phyloP scores from a whole-genome alignment of 2,329 filamentous ascomycete species.

The Sarocladium brachiariae region DNA sequence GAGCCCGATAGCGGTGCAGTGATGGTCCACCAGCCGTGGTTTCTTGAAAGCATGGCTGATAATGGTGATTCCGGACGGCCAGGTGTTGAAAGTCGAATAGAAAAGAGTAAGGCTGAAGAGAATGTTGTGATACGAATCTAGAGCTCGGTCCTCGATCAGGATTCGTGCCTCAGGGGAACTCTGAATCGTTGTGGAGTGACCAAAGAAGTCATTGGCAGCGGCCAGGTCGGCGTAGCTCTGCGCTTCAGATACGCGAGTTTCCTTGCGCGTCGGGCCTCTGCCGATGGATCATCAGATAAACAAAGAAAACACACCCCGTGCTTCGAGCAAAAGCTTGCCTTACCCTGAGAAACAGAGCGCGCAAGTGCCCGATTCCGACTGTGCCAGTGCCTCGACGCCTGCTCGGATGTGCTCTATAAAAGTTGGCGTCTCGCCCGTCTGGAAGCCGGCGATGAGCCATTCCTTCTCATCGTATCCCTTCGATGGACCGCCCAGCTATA shows the following conservation, averaged over 20 bases:
- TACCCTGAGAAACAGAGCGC: constrained; percentile 70
- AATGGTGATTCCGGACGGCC: constrained; percentile 54
- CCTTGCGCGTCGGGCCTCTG: constrained; percentile 56
- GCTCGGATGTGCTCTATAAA: constrained; percentile 70
- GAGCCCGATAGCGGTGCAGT: constrained; percentile 57
- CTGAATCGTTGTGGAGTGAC: constrained; percentile 15
- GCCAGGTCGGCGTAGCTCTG: constrained; percentile 54
- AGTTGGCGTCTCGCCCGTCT: constrained; percentile 69
- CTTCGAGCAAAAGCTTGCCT: no score
- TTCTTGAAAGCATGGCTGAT: constrained; percentile 66
- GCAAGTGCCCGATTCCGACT: constrained; percentile 30
- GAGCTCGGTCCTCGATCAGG: constrained; percentile 60
- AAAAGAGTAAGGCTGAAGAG: constrained; percentile 61
- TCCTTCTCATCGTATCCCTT: constrained; percentile 49
- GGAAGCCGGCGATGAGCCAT: constrained; percentile 72
- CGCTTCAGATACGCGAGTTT: constrained; percentile 53
- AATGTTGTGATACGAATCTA: constrained; percentile 83
- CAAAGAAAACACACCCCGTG: no score
- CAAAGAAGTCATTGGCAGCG: constrained; percentile 38
- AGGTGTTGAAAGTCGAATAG: constrained; percentile 32
- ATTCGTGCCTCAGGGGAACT: constrained; percentile 30
- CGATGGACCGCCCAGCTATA: constrained; percentile 57
- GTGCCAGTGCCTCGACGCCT: constrained; percentile 47
- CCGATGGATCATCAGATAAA: neutral
- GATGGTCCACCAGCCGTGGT: constrained; percentile 53